Percentiles rank a stretch among this genome's conserved stretches.
Evolutionary conservation across 2,329 filamentous ascomycete species (phyloP).

Genomic region (Anthostomella pinea): DNA sequence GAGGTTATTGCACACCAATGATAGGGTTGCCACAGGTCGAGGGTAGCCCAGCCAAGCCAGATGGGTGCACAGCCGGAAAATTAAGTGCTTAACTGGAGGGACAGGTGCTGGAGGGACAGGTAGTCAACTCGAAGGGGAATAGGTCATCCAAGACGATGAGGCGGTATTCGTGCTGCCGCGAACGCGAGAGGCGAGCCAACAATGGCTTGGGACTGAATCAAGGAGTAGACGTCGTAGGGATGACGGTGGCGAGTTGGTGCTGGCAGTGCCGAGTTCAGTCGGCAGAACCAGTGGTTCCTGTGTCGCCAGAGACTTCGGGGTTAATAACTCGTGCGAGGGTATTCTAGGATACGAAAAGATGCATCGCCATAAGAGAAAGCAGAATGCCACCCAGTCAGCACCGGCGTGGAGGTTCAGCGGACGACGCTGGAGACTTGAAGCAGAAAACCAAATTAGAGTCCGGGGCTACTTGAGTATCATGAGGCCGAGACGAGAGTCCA

Average conservation of each 20-base stretch:
- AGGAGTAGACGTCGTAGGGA: conserved; percentile 13
- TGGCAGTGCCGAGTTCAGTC: conserved; percentile 21
- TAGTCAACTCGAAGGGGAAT: conserved; percentile 1
- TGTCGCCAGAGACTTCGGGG: no score
- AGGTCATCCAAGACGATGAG: conserved; percentile 6
- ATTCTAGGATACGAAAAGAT: no score
- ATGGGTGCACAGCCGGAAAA: conserved; percentile 2
- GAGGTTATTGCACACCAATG: conserved; percentile 19
- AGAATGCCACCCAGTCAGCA: no score
- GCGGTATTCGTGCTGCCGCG: conserved; percentile 2
- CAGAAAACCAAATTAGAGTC: no score
- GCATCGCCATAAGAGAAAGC: no score
- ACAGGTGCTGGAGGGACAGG: neutral
- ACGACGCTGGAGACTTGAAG: no score
- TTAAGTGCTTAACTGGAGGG: conserved; percentile 1
- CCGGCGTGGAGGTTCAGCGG: no score
- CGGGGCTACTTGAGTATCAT: no score
- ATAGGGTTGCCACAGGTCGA: conserved; percentile 17
- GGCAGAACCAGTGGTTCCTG: neutral
- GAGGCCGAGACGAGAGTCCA: no score
- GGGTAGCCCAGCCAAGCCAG: conserved; percentile 2
- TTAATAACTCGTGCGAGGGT: no score
- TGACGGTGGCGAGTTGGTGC: conserved; percentile 23
- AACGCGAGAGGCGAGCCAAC: conserved; percentile 1
- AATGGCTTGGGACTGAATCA: conserved; percentile 1